Evolutionary conservation across 129 eudicot species (phyloP).

Genomic region (Glebionis coronaria): DNA sequence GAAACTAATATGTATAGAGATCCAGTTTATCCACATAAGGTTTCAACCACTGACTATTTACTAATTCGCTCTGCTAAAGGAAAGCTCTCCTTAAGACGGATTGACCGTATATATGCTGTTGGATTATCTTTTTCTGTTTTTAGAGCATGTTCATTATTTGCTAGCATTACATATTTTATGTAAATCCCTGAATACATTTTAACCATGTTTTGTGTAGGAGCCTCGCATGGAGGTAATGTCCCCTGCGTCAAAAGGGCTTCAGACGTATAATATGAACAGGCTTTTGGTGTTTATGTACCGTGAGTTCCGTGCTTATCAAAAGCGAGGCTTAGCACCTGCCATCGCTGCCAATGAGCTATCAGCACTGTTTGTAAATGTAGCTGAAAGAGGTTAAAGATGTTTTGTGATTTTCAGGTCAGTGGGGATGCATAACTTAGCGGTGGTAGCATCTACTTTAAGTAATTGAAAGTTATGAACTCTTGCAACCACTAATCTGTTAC

Average conservation of each 20-base stretch:
- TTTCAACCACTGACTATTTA: conserved; percentile 77
- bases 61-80: conserved; percentile 95
- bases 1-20: conserved; percentile 97
- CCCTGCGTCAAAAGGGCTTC: conserved; percentile 75
- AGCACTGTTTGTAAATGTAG: conserved; percentile 65
- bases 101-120: conserved; percentile 82
- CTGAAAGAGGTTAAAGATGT: conserved; percentile 71
- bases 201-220: conserved; percentile 44
- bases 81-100: conserved; percentile 89
- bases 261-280: conserved; percentile 73
- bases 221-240: conserved; percentile 97
- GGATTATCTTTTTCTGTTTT: conserved; percentile 30
- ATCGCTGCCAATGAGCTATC: conserved; percentile 79
- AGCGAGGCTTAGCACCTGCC: conserved; percentile 77
- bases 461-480: conserved; percentile 7
- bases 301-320: conserved; percentile 83
- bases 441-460: neutral
- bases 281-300: conserved; percentile 80
- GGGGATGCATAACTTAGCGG: neutral
- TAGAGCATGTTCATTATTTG: neutral
- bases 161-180: neutral
- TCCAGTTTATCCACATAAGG: conserved; percentile 79
- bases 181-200: conserved; percentile 15
- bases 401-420: conserved; percentile 86
- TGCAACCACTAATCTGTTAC: conserved; percentile 5